Evolutionary conservation across 2,329 filamentous ascomycete species (phyloP), one percentile per base, ranked within the genome.

Genomic region (Phialophora chinensis): DNA sequence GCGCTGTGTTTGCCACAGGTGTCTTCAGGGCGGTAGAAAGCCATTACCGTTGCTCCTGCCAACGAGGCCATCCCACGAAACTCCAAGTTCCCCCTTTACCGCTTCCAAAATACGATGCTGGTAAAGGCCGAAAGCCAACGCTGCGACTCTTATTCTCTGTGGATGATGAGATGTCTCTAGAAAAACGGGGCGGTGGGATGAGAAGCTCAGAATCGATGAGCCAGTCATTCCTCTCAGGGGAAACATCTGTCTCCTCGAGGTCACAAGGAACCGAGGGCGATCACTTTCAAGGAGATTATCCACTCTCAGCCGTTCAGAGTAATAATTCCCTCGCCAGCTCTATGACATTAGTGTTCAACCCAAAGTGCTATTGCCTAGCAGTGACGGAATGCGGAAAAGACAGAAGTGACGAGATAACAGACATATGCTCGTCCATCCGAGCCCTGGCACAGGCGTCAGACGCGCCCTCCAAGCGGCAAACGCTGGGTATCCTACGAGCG

Each of bases 371-470:
- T 35, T 56, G 23, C 14, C 23, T 56, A 12, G 25, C 53, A 5
- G 53, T 56, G 53, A 56, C 31, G n/a, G 25, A 56, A 35, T 56
- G 53, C 35, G 53, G n/a, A 56, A 31, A 29, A 31, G 53, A 31
- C 23, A 56, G 53, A 14, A 20, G n/a, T 17, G 31, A 56, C 31
- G 53, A 31, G 53, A 56, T 56, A 31, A 31, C 10, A 31, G 53
- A 56, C 29, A 56, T 33, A 17, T 56, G 53, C 29, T 33, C 53
- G 53, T 56, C 53, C 31, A 35, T 56, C n/a, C 53, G 53, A 14
- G 23, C 53, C 2, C 27, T 35, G 12, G 35, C 12, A 12, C 35
- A 42, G 8, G 14, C 5, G 14, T 17, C 35, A 2, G 35, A 42
- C 14, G 12, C 35, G 4, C 4, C 35, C 14, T 42, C 14, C 35